Conservation (phyloP, 192 early-diverging fungal species). For the Anaeromyces robustus region DNA sequence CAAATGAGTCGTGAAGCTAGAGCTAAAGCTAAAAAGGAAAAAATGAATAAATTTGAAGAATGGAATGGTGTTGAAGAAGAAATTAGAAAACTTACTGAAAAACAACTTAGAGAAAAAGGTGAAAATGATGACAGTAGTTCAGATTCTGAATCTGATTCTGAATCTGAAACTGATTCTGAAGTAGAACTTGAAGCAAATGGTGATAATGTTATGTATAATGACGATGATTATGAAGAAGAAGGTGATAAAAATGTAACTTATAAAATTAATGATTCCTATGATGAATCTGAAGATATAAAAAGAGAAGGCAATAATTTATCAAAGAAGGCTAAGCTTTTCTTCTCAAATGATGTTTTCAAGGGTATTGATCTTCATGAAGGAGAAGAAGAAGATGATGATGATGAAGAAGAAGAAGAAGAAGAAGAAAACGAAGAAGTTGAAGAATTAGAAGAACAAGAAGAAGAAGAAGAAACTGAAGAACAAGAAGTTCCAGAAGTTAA, state of each 20-base stretch:
- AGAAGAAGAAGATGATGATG: slow-evolving; percentile 14
- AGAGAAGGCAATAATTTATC: slow-evolving; percentile 28
- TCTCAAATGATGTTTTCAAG: slow-evolving; percentile 88
- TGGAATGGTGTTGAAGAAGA: slow-evolving; percentile 21
- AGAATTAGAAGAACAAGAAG: not conserved
- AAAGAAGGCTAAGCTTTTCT: slow-evolving; percentile 79
- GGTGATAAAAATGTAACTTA: slow-evolving; percentile 7
- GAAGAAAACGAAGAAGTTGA: slow-evolving; percentile 6
- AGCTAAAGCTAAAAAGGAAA: slow-evolving; percentile 43
- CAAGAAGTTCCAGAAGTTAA: slow-evolving; percentile 3
- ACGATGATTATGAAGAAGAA: slow-evolving; percentile 29
- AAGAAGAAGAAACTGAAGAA: not conserved
- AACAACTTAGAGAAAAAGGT: slow-evolving; percentile 8
- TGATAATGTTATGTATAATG: slow-evolving; percentile 15
- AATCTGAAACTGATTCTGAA: slow-evolving; percentile 21
- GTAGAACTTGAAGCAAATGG: slow-evolving; percentile 17
- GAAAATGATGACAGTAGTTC: slow-evolving; percentile 8
- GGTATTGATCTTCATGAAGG: slow-evolving; percentile 22
- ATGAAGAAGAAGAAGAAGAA: slow-evolving; percentile 11
- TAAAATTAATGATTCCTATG: not conserved
- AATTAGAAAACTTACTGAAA: slow-evolving; percentile 6
- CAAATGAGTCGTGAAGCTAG: slow-evolving; percentile 62
- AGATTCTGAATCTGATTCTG: slow-evolving; percentile 18
- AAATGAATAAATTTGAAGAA: slow-evolving; percentile 34
- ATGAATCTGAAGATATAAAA: slow-evolving; percentile 20